A percentile compares a stretch with the other conserved stretches of the same genome.
phyloP scores from a whole-genome alignment of 192 early-diverging fungal genomes.

The Funneliformis geosporum region DNA sequence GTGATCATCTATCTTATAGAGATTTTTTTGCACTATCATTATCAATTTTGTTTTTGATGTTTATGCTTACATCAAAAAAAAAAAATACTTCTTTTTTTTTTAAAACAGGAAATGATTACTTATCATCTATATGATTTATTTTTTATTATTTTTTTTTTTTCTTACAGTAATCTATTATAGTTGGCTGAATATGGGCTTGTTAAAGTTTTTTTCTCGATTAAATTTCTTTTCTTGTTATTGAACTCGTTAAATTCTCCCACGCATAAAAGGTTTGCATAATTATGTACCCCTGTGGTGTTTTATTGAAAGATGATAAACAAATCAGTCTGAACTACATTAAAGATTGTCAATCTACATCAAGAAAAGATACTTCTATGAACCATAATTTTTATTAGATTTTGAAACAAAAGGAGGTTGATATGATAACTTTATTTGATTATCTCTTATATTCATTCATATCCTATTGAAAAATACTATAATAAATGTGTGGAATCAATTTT shows the following conservation, averaged over 20 bases:
- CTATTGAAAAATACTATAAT: too few relatives aligned
- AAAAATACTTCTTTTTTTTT: too few relatives aligned
- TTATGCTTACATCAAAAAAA: too few relatives aligned
- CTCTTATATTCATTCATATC: neutral
- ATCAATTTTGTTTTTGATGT: too few relatives aligned
- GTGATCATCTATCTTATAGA: too few relatives aligned
- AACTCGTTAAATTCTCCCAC: neutral
- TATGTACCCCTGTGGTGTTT: neutral
- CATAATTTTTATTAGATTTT: neutral
- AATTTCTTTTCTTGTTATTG: neutral
- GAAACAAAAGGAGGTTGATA: neutral
- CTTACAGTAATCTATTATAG: neutral
- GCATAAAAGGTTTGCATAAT: neutral
- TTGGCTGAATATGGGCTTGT: neutral
- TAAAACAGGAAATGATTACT: too few relatives aligned
- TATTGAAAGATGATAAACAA: neutral
- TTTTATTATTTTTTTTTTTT: too few relatives aligned
- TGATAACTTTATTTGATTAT: constrained; percentile 1
- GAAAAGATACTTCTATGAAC: neutral
- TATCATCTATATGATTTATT: too few relatives aligned
- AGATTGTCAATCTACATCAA: neutral
- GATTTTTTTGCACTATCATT: too few relatives aligned
- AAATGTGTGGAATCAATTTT: too few relatives aligned
- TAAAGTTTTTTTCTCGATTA: neutral
- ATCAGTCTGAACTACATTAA: neutral